phyloP scores from a whole-genome alignment of 768 basidiomycete genomes.

The Tephrocybe sp. region DNA sequence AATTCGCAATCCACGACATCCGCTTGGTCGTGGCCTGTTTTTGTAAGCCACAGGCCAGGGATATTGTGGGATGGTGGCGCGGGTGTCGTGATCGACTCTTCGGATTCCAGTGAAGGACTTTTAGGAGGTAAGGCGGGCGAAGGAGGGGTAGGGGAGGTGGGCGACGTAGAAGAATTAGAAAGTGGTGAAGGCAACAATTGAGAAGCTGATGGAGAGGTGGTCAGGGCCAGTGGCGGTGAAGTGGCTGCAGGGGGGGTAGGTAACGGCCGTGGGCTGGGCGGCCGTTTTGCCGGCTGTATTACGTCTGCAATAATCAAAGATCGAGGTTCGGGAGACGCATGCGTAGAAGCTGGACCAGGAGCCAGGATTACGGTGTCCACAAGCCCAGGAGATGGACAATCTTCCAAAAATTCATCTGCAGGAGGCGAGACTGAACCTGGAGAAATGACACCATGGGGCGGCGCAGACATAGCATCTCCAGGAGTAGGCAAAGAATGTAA shows the following conservation, averaged over 20 bases:
- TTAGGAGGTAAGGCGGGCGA: background rate
- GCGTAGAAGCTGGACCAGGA: background rate
- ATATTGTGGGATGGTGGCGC: constrained; percentile 33
- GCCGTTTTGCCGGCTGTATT: background rate
- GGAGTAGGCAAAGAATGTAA: background rate
- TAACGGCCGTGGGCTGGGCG: background rate
- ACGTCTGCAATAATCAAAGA: background rate
- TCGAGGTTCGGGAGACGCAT: background rate
- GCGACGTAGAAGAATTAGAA: background rate
- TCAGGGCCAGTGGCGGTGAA: background rate
- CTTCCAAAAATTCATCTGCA: background rate
- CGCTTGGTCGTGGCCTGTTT: constrained; percentile 28
- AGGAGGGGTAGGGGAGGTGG: background rate
- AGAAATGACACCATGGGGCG: background rate
- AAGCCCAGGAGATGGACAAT: background rate
- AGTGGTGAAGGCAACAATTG: background rate
- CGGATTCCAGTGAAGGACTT: background rate
- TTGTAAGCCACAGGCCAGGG: constrained; percentile 41
- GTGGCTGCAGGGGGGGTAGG: background rate
- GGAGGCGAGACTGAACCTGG: background rate
- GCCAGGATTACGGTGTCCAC: background rate
- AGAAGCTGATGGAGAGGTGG: background rate
- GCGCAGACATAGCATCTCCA: background rate
- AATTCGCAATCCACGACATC: constrained; percentile 34
- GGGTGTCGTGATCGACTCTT: background rate